phyloP scores from a whole-genome alignment of 495 filamentous ascomycete genomes.

The Lophium mytilinum region DNA sequence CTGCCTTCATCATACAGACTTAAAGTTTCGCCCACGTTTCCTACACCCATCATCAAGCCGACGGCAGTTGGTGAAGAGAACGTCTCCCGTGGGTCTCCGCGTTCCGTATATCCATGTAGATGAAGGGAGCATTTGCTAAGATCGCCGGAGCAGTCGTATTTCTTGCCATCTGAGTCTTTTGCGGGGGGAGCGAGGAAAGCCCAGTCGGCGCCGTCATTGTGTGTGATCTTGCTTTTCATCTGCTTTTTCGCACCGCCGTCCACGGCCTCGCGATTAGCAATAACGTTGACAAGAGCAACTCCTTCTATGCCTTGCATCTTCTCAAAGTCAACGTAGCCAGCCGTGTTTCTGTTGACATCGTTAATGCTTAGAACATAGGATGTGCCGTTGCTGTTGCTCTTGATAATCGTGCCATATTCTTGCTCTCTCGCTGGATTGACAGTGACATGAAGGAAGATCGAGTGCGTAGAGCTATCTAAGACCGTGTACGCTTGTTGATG shows the following conservation, averaged over 20 bases:
- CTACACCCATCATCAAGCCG: slow-evolving; percentile 82
- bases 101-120: slow-evolving; percentile 90
- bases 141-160: slow-evolving; percentile 55
- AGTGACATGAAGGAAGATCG: slow-evolving; percentile 85
- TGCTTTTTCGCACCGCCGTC: slow-evolving; percentile 63
- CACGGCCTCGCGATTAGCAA: slow-evolving; percentile 59
- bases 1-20: slow-evolving; percentile 52
- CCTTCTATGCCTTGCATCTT: slow-evolving; percentile 89
- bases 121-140: slow-evolving; percentile 72
- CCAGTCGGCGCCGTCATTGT: slow-evolving; percentile 93
- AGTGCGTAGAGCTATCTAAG: slow-evolving; percentile 83
- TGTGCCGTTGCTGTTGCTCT: slow-evolving; percentile 97
- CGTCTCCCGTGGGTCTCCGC: slow-evolving; percentile 65
- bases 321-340: slow-evolving; percentile 87
- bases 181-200: slow-evolving; percentile 56
- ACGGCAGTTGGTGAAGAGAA: slow-evolving; percentile 84
- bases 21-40: slow-evolving; percentile 76
- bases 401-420: slow-evolving; percentile 79
- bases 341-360: slow-evolving; percentile 65
- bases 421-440: slow-evolving; percentile 51
- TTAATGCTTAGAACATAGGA: slow-evolving; percentile 77
- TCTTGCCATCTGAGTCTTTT: slow-evolving; percentile 60
- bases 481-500: slow-evolving; percentile 82
- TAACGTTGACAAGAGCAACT: slow-evolving; percentile 76
- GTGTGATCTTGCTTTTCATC: slow-evolving; percentile 80